Evolutionary conservation across 2,329 filamentous ascomycete genomes (phyloP), one percentile per base, ranked within the genome.

Genomic region (Periconia sp.): DNA sequence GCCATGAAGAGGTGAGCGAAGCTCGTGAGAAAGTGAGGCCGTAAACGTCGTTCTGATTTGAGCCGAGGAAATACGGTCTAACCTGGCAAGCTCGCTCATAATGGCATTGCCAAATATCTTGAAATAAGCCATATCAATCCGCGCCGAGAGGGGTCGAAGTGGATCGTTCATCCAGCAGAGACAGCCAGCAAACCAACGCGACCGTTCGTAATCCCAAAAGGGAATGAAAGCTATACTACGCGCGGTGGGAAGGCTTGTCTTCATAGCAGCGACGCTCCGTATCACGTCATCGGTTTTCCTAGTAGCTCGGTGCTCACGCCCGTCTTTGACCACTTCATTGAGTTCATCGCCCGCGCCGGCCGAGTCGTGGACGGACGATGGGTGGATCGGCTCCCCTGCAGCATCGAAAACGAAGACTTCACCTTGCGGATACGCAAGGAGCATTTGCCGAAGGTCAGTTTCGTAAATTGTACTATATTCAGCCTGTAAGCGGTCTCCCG

Each of bases 1-100:
- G 4, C 81, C 81, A 43, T 84, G 81, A 1, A 84, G 64, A 0
- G 81, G 81, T 1, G 76, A 80, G 1, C 81, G 72, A 9, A 84
- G 64, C 42, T 70, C 68, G 24, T 70, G 68, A 3, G 56, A 62
- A 19, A 70, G 63, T 5, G 63, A 66, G n/a, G 61, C 59, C 6
- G 71, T 53, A 36, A 71, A 66, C 6, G 66, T 61, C 6, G 60
- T 57, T 33, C 69, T 69, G 7, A 59, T 57, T 38, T 66, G 57
- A 10, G 61, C 59, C 12, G 62, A 55, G 21, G 75, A 75, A 24
- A 77, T 63, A 0, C 78, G 78, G 44, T 82, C 78, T 33, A 81
- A 47, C 2, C 78, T 71, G 0, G 77, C 73, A 1, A 85, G 68
- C 39, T 85, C 81, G 0, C 78, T 74, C 72, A 83, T 82, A 12